Evolutionary conservation across 805 yeast species (phyloP).

Genomic region (Yarrowia keelungensis): DNA sequence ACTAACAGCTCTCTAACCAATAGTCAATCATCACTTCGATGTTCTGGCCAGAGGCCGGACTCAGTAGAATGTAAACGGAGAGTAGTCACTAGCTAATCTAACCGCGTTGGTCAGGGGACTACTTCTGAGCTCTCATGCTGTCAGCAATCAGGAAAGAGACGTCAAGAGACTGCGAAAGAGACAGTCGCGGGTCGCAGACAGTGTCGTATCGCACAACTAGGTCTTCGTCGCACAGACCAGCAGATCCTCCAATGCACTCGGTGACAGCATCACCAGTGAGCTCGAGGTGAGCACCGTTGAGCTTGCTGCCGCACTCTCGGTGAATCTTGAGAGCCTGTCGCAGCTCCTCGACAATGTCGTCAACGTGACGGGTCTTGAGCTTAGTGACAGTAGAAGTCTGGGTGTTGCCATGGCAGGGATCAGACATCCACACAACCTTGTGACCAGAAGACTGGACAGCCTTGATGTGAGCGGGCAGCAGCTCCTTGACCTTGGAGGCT

Average conservation of each 20-base stretch:
- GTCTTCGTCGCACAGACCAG: constrained; percentile 51
- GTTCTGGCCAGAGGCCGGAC: constrained; percentile 30
- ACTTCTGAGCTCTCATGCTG: constrained; percentile 41
- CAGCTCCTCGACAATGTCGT: constrained; percentile 53
- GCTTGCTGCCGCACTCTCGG: constrained; percentile 47
- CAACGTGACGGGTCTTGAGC: constrained; percentile 54
- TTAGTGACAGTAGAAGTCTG: constrained; percentile 51
- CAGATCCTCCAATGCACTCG: constrained; percentile 56
- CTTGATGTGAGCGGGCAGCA: constrained; percentile 52
- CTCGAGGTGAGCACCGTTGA: constrained; percentile 55
- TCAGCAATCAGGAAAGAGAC: constrained; percentile 55
- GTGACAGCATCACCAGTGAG: constrained; percentile 56
- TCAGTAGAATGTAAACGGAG: constrained; percentile 19
- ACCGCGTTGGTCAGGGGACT: not conserved
- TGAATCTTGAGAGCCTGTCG: constrained; percentile 51
- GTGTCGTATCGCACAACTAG: constrained; percentile 53
- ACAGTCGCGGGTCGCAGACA: constrained; percentile 55
- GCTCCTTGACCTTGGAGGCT: constrained; percentile 48
- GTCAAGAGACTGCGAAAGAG: constrained; percentile 52
- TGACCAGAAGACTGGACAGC: constrained; percentile 53
- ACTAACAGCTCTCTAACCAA: too few species aligned
- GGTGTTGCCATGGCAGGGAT: constrained; percentile 57
- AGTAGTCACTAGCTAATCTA: not conserved
- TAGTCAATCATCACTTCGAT: not conserved
- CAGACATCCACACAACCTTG: constrained; percentile 55